phyloP scores from a whole-genome alignment of 2,329 filamentous ascomycete genomes.

The Paraconiothyrium sp. region DNA sequence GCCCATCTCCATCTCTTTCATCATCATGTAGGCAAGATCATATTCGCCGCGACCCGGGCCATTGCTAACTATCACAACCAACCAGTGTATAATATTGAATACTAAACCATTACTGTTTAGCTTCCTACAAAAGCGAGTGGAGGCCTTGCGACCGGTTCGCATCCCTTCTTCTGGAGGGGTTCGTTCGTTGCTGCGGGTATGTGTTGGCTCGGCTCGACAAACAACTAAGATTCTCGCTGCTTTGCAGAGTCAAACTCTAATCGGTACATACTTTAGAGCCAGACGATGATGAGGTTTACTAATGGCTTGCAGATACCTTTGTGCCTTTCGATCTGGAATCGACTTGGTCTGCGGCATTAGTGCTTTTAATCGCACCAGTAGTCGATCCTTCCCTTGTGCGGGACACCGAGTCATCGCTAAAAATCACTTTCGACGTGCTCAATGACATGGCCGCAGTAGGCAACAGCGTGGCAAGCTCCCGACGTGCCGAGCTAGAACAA shows the following conservation, averaged over 20 bases:
- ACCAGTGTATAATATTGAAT: not conserved
- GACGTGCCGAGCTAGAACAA: not conserved
- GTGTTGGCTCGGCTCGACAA: not conserved
- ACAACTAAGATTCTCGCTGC: not conserved
- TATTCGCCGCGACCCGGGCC: not conserved
- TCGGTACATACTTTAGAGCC: not conserved
- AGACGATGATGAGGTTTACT: not conserved
- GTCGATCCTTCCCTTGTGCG: not conserved
- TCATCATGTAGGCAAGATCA: not conserved
- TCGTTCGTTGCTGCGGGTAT: not conserved
- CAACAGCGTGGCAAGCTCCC: not conserved
- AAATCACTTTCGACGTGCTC: not conserved
- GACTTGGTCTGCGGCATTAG: slow-evolving; percentile 1
- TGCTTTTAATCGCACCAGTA: not conserved
- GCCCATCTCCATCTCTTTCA: not conserved
- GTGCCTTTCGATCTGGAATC: not conserved
- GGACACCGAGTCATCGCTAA: not conserved
- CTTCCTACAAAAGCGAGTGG: not conserved
- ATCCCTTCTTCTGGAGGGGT: not conserved
- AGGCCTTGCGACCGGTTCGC: not conserved
- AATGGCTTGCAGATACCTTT: not conserved
- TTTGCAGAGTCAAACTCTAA: not conserved
- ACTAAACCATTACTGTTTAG: not conserved
- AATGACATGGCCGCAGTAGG: not conserved
- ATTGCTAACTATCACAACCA: not conserved